These are phyloP conservation scores for Wickerhamomyces chambardii DNA, from an alignment of 805 yeast genomes.

Conservation along the genomic window DNA sequence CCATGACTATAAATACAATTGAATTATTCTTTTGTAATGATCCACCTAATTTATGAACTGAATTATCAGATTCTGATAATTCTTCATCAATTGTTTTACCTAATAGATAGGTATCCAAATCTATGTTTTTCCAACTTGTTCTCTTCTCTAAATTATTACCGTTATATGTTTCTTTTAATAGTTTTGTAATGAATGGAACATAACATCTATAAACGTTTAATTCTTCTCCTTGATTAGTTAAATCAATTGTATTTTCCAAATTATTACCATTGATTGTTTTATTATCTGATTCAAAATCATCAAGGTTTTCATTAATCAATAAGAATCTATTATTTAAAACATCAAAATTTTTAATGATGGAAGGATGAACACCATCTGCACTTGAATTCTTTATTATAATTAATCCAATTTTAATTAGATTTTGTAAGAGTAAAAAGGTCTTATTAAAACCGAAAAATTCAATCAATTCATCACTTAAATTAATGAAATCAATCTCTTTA, in stretches of 20 bases:
- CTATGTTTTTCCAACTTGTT: constrained; percentile 29
- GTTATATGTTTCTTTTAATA: constrained; percentile 64
- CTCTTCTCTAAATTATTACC: constrained; percentile 20
- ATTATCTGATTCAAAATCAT: constrained; percentile 2
- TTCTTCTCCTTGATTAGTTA: no score
- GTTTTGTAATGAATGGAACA: constrained; percentile 65
- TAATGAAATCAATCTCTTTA: constrained; percentile 49
- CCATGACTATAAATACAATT: constrained; percentile 37
- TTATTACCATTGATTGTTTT: constrained; percentile 7
- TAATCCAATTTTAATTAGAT: constrained; percentile 39
- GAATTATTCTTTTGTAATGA: constrained; percentile 10
- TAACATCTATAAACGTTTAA: constrained; percentile 60
- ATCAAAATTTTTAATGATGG: constrained; percentile 24
- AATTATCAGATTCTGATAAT: constrained; percentile 5
- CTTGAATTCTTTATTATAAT: constrained; percentile 20
- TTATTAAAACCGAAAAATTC: constrained; percentile 54
- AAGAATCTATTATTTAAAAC: constrained; percentile 31
- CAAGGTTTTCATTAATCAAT: constrained; percentile 26
- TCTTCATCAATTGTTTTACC: constrained; percentile 25
- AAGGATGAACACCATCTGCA: no score
- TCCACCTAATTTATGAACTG: constrained; percentile 7
- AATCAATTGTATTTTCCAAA: no score
- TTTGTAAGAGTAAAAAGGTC: constrained; percentile 36
- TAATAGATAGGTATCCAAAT: constrained; percentile 21
- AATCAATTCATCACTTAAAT: constrained; percentile 43